Conservation (phyloP, 371 early-diverging fungal species). For the Smittium culicis region DNA sequence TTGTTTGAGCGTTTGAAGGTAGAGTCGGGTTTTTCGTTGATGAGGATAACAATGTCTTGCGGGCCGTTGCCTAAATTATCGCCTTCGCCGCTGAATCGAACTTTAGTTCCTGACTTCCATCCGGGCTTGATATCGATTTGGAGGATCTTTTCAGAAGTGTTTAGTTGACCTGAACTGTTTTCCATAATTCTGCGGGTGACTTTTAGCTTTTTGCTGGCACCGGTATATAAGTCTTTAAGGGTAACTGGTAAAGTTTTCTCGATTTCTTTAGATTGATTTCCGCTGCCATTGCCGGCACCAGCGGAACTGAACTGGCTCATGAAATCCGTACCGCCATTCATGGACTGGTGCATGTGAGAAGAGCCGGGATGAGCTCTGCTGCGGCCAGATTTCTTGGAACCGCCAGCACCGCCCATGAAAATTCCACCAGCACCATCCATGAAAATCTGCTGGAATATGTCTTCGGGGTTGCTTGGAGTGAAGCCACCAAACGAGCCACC, state of each 20-base stretch:
- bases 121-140: slow-evolving; percentile 85
- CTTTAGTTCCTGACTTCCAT: slow-evolving; percentile 97
- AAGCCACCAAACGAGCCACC: slow-evolving; percentile 51
- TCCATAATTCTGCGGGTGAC: slow-evolving; percentile 59
- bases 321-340: slow-evolving; percentile 36
- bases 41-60: slow-evolving; percentile 85
- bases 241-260: slow-evolving; percentile 56
- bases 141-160: slow-evolving; percentile 65
- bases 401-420: slow-evolving; percentile 26
- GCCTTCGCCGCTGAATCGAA: slow-evolving; percentile 85
- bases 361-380: neutral
- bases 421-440: slow-evolving; percentile 44
- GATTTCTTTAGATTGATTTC: slow-evolving; percentile 36
- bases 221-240: slow-evolving; percentile 89
- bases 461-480: slow-evolving; percentile 76
- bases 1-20: slow-evolving; percentile 82
- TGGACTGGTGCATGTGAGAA: slow-evolving; percentile 34
- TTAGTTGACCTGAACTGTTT: slow-evolving; percentile 34
- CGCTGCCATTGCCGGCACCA: slow-evolving; percentile 9
- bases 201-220: slow-evolving; percentile 81
- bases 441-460: slow-evolving; percentile 83
- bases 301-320: slow-evolving; percentile 33
- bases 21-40: slow-evolving; percentile 89
- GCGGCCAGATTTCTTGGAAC: slow-evolving; percentile 12
- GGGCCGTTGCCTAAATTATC: slow-evolving; percentile 72